Evolutionary conservation across 495 filamentous ascomycete species (phyloP).

Genomic region (Cercophora scortea): DNA sequence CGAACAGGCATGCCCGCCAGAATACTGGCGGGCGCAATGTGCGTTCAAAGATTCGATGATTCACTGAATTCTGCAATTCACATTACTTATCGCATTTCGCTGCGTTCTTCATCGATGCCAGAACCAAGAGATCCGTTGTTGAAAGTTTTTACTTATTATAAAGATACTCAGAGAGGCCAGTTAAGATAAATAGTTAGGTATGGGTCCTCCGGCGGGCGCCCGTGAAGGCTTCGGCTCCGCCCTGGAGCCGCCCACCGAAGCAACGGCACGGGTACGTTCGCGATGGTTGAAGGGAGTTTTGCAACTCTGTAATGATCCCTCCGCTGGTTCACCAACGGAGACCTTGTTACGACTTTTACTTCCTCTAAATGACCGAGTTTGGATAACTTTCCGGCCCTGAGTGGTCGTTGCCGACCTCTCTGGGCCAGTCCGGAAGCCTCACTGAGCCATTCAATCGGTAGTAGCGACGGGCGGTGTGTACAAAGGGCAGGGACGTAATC

Average conservation of each 20-base stretch:
- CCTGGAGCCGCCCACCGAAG: slow-evolving; percentile 30
- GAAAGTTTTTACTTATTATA: slow-evolving; percentile 54
- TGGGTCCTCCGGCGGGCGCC: slow-evolving; percentile 26
- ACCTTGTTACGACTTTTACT: slow-evolving; percentile 73
- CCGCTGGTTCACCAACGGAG: slow-evolving; percentile 67
- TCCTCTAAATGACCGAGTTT: slow-evolving; percentile 71
- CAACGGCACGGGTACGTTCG: slow-evolving; percentile 22
- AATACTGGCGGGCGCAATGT: slow-evolving; percentile 60
- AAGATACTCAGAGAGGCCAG: slow-evolving; percentile 28
- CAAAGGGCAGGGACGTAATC: slow-evolving; percentile 68
- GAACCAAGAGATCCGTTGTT: slow-evolving; percentile 68
- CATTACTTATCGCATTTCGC: slow-evolving; percentile 68
- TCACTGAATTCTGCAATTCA: slow-evolving; percentile 69
- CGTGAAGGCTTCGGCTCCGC: slow-evolving; percentile 5
- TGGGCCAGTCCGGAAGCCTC: slow-evolving; percentile 62
- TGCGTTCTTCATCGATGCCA: slow-evolving; percentile 67
- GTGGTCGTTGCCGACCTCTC: slow-evolving; percentile 56
- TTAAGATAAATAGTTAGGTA: slow-evolving; percentile 17
- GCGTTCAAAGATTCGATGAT: slow-evolving; percentile 63
- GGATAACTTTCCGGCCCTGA: slow-evolving; percentile 60
- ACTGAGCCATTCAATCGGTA: slow-evolving; percentile 71
- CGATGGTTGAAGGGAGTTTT: slow-evolving; percentile 23
- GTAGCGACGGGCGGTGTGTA: slow-evolving; percentile 68
- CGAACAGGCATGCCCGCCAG: slow-evolving; percentile 58
- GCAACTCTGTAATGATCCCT: slow-evolving; percentile 55